A percentile compares a stretch with the other conserved stretches of the same genome.
These are phyloP conservation scores for Incumbomyces lentus DNA, from an alignment of 2,329 filamentous ascomycete species.

Conservation along the genomic window DNA sequence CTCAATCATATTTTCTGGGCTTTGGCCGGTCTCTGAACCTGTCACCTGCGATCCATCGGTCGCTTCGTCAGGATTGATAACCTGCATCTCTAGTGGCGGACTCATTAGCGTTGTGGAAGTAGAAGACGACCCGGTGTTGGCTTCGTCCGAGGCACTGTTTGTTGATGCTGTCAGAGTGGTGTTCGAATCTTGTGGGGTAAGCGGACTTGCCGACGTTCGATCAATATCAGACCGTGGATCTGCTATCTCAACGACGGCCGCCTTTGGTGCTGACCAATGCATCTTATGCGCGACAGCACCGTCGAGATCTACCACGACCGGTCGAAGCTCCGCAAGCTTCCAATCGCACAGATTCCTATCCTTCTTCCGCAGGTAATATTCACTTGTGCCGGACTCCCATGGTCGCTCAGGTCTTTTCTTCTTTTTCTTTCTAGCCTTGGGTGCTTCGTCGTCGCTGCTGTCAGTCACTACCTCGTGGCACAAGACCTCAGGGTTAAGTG, in stretches of 20 bases:
- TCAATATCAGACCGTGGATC: neutral
- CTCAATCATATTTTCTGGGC: no score
- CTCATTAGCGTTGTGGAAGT: no score
- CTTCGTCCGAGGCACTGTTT: no score
- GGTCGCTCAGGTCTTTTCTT: constrained; percentile 2
- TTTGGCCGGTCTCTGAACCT: no score
- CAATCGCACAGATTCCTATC: constrained; percentile 9
- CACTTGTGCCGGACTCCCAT: neutral
- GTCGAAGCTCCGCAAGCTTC: constrained; percentile 11
- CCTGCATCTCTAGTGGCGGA: no score
- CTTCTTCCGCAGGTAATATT: constrained; percentile 9
- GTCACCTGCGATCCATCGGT: no score
- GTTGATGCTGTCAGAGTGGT: no score
- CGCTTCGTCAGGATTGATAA: no score
- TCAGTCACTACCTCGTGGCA: constrained; percentile 23
- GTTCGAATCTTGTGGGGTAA: no score
- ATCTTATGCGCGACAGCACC: constrained; percentile 16
- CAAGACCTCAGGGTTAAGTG: constrained; percentile 28
- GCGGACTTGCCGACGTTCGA: no score
- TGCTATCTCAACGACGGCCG: neutral
- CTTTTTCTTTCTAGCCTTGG: neutral
- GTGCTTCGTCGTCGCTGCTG: constrained; percentile 6
- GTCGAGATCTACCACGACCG: constrained; percentile 15
- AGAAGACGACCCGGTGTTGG: no score
- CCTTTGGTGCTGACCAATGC: constrained; percentile 9